Evolutionary conservation across 192 early-diverging fungal genomes (phyloP), one percentile per base, ranked within the genome.

Genomic region (Cladochytrium replicatum): DNA sequence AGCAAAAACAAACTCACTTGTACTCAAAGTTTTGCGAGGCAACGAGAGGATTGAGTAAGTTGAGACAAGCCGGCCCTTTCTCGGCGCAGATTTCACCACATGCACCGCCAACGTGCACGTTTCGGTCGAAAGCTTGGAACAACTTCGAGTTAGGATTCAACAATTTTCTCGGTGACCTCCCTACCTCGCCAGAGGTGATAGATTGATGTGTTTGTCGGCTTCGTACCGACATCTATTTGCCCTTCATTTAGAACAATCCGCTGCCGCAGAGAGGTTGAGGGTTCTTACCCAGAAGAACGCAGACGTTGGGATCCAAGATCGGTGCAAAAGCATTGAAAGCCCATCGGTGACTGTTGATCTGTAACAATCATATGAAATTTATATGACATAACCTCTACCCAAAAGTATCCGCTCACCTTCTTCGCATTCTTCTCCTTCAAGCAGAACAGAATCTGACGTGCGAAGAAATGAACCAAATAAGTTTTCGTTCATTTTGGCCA

Each of bases 1-100:
- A n/a, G n/a, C n/a, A n/a, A n/a, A n/a, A n/a, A n/a, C n/a, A 22
- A 2, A 48, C 58, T 40, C 38, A 62, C 57, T 93, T 94, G 66
- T 87, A 88, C 61, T 88, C 86, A 64, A 88, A 88, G 51, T 88
- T 87, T 50, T 88, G 86, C 1, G 82, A 63, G 3, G 86, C 86
- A 4, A 87, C 83, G 4, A 88, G 40, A 2, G 86, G 86, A 45
- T 84, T 88, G 32, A 73, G 19, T 6, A 87, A 42, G 46, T 82
- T 75, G 22, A 45, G 37, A 46, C 83, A 76, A 23, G 58, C 63
- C 21, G 52, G 58, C 37, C 85, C 86, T 9, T 67, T 54, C 64
- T 85, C 82, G 34, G 73, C 81, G 29, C 58, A 55, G 42, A 88
- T 88, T 58, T 88, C 86, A 46, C 86, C 86, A 65, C 86, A 88